A percentile compares a stretch with the other conserved stretches of the same genome.
Evolutionary conservation across 345 rosid genomes (phyloP).

Genomic region (Euphorbia peplus): DNA sequence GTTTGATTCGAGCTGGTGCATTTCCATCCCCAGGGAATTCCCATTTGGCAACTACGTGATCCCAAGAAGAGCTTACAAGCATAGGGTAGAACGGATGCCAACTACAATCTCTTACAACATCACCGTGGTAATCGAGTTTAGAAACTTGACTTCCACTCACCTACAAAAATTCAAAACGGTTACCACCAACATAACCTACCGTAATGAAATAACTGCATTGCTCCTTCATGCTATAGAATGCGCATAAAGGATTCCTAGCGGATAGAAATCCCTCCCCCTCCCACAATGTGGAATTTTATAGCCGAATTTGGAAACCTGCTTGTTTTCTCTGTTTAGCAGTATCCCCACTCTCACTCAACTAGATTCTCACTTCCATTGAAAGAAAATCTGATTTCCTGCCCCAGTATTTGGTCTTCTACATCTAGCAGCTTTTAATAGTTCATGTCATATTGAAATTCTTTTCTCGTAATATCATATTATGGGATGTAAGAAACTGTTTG

Average conservation of each 20-base stretch:
- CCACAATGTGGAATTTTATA: too few relatives aligned
- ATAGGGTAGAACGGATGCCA: conserved; percentile 62
- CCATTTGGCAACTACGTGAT: conserved; percentile 49
- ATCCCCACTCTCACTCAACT: neutral
- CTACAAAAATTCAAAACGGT: conserved; percentile 22
- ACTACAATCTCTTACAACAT: conserved; percentile 59
- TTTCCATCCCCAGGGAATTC: conserved; percentile 39
- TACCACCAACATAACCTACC: neutral
- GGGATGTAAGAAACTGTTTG: neutral
- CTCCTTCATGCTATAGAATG: too few relatives aligned
- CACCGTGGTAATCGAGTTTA: conserved; percentile 32
- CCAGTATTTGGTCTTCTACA: neutral
- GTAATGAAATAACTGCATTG: neutral
- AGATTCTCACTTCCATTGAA: neutral
- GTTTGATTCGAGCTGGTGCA: conserved; percentile 5
- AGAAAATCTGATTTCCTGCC: neutral
- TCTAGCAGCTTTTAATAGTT: neutral
- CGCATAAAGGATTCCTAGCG: too few relatives aligned
- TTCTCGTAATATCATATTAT: neutral
- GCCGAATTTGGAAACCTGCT: too few relatives aligned
- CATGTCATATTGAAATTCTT: neutral
- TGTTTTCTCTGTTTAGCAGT: too few relatives aligned
- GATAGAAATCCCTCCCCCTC: too few relatives aligned
- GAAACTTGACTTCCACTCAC: conserved; percentile 52
- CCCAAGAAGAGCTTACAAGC: conserved; percentile 65